Percentiles rank a stretch among this genome's conserved stretches.
These are phyloP conservation scores for Dioscorea dumetorum DNA, from an alignment of 106 monocot genomes.

Conservation along the genomic window DNA sequence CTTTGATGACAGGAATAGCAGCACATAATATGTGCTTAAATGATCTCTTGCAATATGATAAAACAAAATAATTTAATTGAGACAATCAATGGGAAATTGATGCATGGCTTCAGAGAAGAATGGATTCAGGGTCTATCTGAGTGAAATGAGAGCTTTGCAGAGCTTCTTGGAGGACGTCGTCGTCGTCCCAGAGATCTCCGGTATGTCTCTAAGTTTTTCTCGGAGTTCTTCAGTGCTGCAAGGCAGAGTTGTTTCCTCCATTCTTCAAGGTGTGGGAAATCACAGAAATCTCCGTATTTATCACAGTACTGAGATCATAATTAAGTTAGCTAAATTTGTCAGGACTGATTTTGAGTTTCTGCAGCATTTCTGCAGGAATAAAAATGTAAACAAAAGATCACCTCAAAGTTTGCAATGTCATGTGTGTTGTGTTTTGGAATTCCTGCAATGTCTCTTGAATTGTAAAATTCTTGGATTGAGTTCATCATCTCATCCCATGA, in stretches of 20 bases:
- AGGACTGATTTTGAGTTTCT: no score
- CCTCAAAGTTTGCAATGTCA: slow-evolving; percentile 49
- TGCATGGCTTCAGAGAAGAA: slow-evolving; percentile 1
- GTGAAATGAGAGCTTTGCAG: slow-evolving; percentile 42
- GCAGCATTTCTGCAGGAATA: neutral
- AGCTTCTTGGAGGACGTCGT: slow-evolving; percentile 32
- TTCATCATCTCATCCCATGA: slow-evolving; percentile 59
- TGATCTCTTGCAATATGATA: no score
- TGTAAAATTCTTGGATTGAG: slow-evolving; percentile 39
- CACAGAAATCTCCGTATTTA: slow-evolving; percentile 55
- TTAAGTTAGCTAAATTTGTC: neutral
- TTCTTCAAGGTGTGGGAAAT: slow-evolving; percentile 48
- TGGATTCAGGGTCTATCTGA: slow-evolving; percentile 16
- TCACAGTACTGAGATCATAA: slow-evolving; percentile 36
- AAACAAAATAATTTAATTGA: no score
- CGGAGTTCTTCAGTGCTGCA: slow-evolving; percentile 20
- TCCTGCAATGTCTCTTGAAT: slow-evolving; percentile 32
- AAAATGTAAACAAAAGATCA: slow-evolving; percentile 2
- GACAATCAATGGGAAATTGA: no score
- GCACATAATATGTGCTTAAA: no score
- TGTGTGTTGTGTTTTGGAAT: slow-evolving; percentile 46
- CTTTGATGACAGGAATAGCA: no score
- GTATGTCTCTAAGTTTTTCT: slow-evolving; percentile 25
- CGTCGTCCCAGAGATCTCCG: slow-evolving; percentile 27
- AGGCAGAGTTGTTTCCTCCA: slow-evolving; percentile 57